Conservation (phyloP, 2,329 filamentous ascomycete genomes). For the Chrysosporium keratinophilum region DNA sequence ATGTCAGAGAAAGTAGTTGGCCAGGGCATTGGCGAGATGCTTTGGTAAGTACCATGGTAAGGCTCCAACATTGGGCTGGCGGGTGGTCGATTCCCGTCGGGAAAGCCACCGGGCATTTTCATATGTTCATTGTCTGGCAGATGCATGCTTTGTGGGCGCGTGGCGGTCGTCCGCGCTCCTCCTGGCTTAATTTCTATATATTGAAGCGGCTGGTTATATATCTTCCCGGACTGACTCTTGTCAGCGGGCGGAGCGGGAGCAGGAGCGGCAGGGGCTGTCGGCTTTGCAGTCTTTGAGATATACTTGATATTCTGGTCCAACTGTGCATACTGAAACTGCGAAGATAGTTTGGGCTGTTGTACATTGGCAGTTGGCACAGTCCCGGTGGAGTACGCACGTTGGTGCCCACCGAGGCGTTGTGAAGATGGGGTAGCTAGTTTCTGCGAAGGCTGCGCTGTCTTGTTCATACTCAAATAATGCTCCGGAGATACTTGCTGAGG, state of each 20-base stretch:
- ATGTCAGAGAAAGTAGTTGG: conserved; percentile 51
- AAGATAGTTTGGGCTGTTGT: conserved; percentile 25
- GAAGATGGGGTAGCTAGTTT: conserved; percentile 14
- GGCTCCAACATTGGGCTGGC: conserved; percentile 80
- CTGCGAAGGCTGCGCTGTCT: conserved; percentile 17
- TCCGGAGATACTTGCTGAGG: conserved; percentile 23
- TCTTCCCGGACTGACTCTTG: not conserved
- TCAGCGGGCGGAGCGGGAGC: not conserved
- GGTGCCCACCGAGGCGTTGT: conserved; percentile 19
- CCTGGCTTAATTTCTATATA: conserved; percentile 22
- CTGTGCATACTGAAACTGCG: conserved; percentile 32
- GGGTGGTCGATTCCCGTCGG: conserved; percentile 45
- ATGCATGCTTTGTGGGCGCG: conserved; percentile 26
- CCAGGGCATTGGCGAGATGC: conserved; percentile 87
- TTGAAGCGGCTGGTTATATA: conserved; percentile 14
- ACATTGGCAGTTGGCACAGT: conserved; percentile 13
- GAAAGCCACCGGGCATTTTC: conserved; percentile 21
- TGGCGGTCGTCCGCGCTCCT: conserved; percentile 7
- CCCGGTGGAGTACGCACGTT: conserved; percentile 26
- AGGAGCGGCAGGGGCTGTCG: not conserved
- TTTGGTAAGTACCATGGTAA: conserved; percentile 88
- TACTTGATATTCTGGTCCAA: conserved; percentile 33
- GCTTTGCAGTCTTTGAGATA: conserved; percentile 21
- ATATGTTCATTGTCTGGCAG: conserved; percentile 32
- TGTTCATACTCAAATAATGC: conserved; percentile 13